Evolutionary conservation across 2,329 filamentous ascomycete species (phyloP), one percentile per base, ranked within the genome.

Genomic region (Penicillium occitanis): DNA sequence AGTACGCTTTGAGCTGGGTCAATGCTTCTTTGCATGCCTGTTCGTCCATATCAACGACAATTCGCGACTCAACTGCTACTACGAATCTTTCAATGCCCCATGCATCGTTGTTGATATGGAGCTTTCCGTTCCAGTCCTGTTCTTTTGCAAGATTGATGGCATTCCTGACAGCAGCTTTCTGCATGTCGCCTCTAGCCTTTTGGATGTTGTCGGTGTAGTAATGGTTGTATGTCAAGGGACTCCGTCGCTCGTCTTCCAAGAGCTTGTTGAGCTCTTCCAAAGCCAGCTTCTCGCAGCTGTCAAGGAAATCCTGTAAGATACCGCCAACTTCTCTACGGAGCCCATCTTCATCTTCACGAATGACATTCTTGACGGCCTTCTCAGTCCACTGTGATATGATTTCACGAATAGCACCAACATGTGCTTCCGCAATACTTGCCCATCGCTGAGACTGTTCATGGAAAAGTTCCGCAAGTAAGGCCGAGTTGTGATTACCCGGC

Each of bases 1-100:
- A 63, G 46, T 63, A 63, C n/a, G 61, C 61, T 13, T 40, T 22
- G 5, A 55, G 14, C 8, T 25, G 4, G 3, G 46, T 22, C 25
- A 35, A 14, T n/a, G 61, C 61, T 44, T 63, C 61, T 8, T 40
- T 33, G 30, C 46, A 63, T 4, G 61, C 61, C 35, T 55, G 61
- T 11, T 63, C 8, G 13, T n/a, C 22, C 61, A 55, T 55, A 55
- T 63, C 61, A 30, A 30, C 5, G 44, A 46, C 37, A 40, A 40
- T 40, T 5, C 37, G 37, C 37, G 37, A 40, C 37, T 40, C 37
- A 14, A 40, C 37, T 40, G 37, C 37, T 40, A 5, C 17, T 40
- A 40, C 11, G 37, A 40, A 40, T 40, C 37, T 40, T 40, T 40
- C 37, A 17, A 40, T 40, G 37, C 1, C 11, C 37, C 11, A 40